phyloP scores from a whole-genome alignment of 2,329 filamentous ascomycete genomes.

The Beauveria brongniartii region DNA sequence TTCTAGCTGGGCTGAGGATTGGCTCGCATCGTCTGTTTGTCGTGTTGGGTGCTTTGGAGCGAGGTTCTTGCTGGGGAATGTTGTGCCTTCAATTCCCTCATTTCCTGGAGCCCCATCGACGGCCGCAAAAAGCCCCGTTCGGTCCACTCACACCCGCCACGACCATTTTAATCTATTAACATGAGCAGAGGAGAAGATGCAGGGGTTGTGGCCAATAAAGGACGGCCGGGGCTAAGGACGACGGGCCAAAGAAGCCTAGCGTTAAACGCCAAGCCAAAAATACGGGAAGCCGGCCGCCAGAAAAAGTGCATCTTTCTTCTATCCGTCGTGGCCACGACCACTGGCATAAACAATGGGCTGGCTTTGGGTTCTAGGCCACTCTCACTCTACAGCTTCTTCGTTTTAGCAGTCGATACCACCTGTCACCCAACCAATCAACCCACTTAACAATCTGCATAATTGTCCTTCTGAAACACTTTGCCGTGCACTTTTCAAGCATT shows the following conservation, averaged over 20 bases:
- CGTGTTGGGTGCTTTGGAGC: background rate
- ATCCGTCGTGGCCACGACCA: too few relatives aligned
- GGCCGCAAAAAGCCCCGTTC: background rate
- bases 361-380: too few relatives aligned
- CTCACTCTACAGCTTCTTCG: too few relatives aligned
- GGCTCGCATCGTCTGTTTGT: background rate
- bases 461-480: background rate
- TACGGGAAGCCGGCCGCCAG: background rate
- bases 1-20: background rate
- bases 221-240: background rate
- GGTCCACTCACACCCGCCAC: background rate
- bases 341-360: too few relatives aligned
- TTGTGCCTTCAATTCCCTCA: slow-evolving; percentile 4
- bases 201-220: slow-evolving; percentile 1
- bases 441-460: too few relatives aligned
- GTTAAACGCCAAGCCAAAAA: slow-evolving; percentile 1
- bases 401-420: too few relatives aligned
- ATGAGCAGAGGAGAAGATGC: background rate
- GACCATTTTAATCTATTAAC: background rate
- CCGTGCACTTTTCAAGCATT: background rate
- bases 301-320: too few relatives aligned
- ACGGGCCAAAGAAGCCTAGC: background rate
- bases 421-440: too few relatives aligned
- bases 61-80: background rate
- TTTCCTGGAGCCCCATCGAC: background rate